A percentile compares a stretch with the other conserved stretches of the same genome.
Evolutionary conservation across 164 flowering plant species (phyloP).

Genomic region (Houttuynia cordata): DNA sequence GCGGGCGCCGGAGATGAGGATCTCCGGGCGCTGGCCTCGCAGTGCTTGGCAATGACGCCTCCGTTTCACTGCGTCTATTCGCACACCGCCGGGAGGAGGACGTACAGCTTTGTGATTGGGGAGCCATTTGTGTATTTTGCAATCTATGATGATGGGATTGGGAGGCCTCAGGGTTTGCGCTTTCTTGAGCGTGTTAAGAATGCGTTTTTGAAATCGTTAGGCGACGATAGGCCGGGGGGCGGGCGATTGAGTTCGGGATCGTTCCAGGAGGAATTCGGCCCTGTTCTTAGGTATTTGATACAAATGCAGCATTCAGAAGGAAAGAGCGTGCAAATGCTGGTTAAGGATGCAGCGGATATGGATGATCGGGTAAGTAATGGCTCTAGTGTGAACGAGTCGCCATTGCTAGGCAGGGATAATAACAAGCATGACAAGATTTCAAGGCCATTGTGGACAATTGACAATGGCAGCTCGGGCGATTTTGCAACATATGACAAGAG

Average conservation of each 20-base stretch:
- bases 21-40: conserved; percentile 12
- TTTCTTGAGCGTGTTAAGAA: conserved; percentile 14
- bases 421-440: conserved; percentile 35
- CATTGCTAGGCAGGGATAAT: conserved; percentile 40
- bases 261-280: conserved; percentile 14
- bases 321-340: conserved; percentile 13
- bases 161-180: conserved; percentile 7
- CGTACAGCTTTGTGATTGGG: conserved; percentile 17
- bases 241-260: conserved; percentile 1
- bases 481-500: not conserved
- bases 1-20: conserved; percentile 10
- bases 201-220: conserved; percentile 7
- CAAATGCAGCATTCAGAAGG: conserved; percentile 3
- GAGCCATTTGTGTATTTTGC: conserved; percentile 18
- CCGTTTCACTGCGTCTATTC: conserved; percentile 12
- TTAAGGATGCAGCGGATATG: conserved; percentile 21
- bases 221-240: conserved; percentile 1
- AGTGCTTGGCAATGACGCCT: conserved; percentile 15
- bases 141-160: conserved; percentile 8
- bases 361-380: conserved; percentile 5
- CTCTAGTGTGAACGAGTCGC: conserved; percentile 22
- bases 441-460: not conserved
- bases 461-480: not conserved
- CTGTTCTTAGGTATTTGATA: conserved; percentile 11
- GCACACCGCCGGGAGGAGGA: conserved; percentile 11